Conservation (phyloP, 306 rosid genomes). For the Pueraria montana region DNA sequence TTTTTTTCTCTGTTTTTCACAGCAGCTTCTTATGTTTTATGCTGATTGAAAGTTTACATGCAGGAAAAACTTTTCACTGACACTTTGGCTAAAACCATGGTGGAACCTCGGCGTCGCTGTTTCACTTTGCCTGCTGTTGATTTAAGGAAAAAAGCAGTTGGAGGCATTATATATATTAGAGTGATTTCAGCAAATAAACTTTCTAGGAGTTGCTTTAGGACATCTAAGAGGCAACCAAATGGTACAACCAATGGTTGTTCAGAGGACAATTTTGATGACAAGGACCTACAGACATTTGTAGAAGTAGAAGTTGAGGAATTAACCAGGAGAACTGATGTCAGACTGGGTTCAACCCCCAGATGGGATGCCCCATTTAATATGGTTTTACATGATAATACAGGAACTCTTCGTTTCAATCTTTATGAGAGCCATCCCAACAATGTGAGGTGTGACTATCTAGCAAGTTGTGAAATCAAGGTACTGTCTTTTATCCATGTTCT, state of each 20-base stretch:
- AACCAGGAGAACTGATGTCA: slow-evolving; percentile 77
- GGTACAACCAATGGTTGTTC: slow-evolving; percentile 57
- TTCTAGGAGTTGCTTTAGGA: slow-evolving; percentile 72
- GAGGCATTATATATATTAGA: slow-evolving; percentile 82
- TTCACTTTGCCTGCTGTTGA: slow-evolving; percentile 82
- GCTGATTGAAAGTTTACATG: slow-evolving; percentile 34
- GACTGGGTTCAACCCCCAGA: slow-evolving; percentile 76
- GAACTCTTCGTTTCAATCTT: slow-evolving; percentile 81
- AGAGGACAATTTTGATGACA: slow-evolving; percentile 64
- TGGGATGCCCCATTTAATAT: slow-evolving; percentile 96
- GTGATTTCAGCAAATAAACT: slow-evolving; percentile 86
- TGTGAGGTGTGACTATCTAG: slow-evolving; percentile 88
- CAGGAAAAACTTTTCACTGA: slow-evolving; percentile 87
- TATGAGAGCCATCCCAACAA: slow-evolving; percentile 68
- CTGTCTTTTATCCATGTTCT: slow-evolving; percentile 9
- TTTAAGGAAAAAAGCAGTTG: slow-evolving; percentile 81
- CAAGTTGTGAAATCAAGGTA: slow-evolving; percentile 97
- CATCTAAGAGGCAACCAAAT: slow-evolving; percentile 65
- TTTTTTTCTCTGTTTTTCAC: not conserved
- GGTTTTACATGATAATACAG: slow-evolving; percentile 87
- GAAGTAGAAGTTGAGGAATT: slow-evolving; percentile 91
- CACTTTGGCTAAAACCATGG: slow-evolving; percentile 88
- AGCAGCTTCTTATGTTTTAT: slow-evolving; percentile 1
- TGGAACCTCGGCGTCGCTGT: slow-evolving; percentile 97
- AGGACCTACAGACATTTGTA: slow-evolving; percentile 84